phyloP scores from a whole-genome alignment of 148 eudicot genomes.

The Fallopia convolvulus region DNA sequence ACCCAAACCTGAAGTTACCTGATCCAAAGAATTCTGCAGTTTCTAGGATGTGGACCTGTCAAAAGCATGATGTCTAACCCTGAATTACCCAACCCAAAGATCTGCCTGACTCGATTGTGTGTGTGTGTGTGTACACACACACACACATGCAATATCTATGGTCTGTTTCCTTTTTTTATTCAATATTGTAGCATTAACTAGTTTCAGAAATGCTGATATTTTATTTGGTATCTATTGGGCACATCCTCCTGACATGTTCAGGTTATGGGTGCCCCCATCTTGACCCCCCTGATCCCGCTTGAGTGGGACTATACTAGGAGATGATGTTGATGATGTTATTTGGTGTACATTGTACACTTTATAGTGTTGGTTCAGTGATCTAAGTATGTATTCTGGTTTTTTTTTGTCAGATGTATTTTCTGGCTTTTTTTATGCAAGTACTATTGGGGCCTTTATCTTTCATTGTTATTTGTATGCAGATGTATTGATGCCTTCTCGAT shows the following conservation, averaged over 20 bases:
- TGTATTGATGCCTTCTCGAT: conserved; percentile 3
- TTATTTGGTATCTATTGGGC: neutral
- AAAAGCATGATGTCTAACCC: neutral
- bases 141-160: neutral
- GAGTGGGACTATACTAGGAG: too few species aligned
- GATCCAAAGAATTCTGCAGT: neutral
- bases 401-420: too few species aligned
- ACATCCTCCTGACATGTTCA: too few species aligned
- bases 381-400: neutral
- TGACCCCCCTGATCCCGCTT: too few species aligned
- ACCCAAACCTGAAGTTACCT: neutral
- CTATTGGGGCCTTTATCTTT: neutral
- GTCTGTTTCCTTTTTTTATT: neutral
- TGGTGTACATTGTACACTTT: neutral
- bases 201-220: neutral
- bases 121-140: too few species aligned
- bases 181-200: neutral
- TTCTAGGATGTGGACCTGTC: too few species aligned
- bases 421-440: neutral
- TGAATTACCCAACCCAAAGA: neutral
- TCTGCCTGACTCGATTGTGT: neutral
- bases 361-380: neutral
- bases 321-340: too few species aligned
- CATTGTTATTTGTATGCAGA: neutral
- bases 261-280: too few species aligned